Conservation (phyloP, 805 yeast species). For the Kluyveromyces starmeri region DNA sequence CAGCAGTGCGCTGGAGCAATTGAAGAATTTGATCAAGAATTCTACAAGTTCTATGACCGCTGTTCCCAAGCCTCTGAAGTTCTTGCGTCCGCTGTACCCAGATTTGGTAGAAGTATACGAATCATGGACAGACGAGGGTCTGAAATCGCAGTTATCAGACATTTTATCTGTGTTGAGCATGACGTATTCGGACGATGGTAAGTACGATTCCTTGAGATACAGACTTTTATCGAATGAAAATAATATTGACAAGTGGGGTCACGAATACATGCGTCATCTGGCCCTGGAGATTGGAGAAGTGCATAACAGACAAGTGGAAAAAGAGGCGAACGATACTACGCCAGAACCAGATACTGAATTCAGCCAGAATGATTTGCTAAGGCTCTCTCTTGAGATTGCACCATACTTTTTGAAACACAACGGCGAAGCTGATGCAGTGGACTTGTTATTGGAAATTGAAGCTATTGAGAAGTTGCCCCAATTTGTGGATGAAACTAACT, state of each 20-base stretch:
- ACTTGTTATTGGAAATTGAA: slow-evolving; percentile 82
- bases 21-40: slow-evolving; percentile 74
- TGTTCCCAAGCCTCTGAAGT: slow-evolving; percentile 96
- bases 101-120: slow-evolving; percentile 56
- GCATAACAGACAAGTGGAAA: slow-evolving; percentile 45
- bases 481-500: slow-evolving; percentile 78
- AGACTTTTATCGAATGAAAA: slow-evolving; percentile 54
- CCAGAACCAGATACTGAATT: slow-evolving; percentile 19
- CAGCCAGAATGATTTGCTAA: slow-evolving; percentile 39
- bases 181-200: slow-evolving; percentile 81
- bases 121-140: slow-evolving; percentile 46
- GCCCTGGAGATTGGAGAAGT: slow-evolving; percentile 93
- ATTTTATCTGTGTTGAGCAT: slow-evolving; percentile 87
- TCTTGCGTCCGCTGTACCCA: slow-evolving; percentile 79
- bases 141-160: slow-evolving; percentile 65
- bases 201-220: slow-evolving; percentile 70
- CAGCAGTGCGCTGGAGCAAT: slow-evolving; percentile 50
- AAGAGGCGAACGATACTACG: slow-evolving; percentile 23
- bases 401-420: slow-evolving; percentile 89
- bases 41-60: slow-evolving; percentile 99
- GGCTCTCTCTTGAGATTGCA: slow-evolving; percentile 66
- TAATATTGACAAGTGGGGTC: slow-evolving; percentile 87
- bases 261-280: slow-evolving; percentile 92
- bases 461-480: slow-evolving; percentile 72
- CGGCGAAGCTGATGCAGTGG: slow-evolving; percentile 98